phyloP scores from a whole-genome alignment of 495 filamentous ascomycete species.

The Astrothelium macrocarpum region DNA sequence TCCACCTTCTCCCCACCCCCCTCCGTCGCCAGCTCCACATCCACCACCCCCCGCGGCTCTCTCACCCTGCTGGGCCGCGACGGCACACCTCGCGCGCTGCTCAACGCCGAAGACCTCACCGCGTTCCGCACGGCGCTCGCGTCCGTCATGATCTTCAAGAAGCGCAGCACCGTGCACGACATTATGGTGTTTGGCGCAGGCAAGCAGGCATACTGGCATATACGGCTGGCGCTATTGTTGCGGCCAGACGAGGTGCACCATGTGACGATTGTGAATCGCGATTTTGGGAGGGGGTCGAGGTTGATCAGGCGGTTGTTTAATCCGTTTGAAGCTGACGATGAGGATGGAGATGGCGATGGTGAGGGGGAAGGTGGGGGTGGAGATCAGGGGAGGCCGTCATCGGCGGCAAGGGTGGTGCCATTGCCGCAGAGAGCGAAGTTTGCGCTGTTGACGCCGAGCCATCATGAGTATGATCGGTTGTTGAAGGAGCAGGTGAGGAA shows the following conservation, averaged over 20 bases:
- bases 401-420: constrained; percentile 11
- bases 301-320: constrained; percentile 51
- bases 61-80: constrained; percentile 60
- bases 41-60: constrained; percentile 63
- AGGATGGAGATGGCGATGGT: no score
- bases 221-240: constrained; percentile 68
- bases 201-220: constrained; percentile 88
- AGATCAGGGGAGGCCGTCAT: no score
- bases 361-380: no score
- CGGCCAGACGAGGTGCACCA: constrained; percentile 61
- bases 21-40: not conserved
- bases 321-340: constrained; percentile 24
- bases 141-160: constrained; percentile 61
- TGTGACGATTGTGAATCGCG: constrained; percentile 70
- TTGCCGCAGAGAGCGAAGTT: constrained; percentile 6
- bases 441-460: constrained; percentile 55
- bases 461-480: constrained; percentile 60
- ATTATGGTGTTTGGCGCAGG: constrained; percentile 83
- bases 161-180: constrained; percentile 58
- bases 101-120: constrained; percentile 79
- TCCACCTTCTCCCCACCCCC: constrained; percentile 18
- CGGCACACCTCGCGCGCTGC: constrained; percentile 64
- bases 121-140: constrained; percentile 89
- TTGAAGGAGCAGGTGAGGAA: constrained; percentile 56
- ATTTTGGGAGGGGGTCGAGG: constrained; percentile 49